A percentile compares a stretch with the other conserved stretches of the same genome.
Conservation (phyloP, 2,329 filamentous ascomycete genomes). For the Diatrype stigma region DNA sequence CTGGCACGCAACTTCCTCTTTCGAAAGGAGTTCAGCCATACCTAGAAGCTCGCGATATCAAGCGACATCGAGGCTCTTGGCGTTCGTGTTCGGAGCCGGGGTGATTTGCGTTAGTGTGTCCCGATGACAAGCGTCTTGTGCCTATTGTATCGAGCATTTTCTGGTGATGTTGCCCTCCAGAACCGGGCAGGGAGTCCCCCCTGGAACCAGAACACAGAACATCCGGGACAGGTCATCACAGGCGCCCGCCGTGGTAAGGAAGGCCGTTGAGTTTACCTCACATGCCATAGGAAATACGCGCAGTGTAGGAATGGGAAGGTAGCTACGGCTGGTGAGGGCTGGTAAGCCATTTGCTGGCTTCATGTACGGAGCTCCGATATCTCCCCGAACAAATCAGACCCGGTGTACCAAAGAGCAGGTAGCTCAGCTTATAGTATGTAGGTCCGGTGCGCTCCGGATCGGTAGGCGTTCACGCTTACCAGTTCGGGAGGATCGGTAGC, state of each 20-base stretch:
- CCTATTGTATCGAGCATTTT: not conserved
- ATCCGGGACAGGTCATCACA: not conserved
- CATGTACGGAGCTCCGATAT: not conserved
- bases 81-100: not conserved
- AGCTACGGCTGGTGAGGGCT: not conserved
- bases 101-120: not conserved
- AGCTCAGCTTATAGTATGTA: not conserved
- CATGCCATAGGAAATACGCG: not conserved
- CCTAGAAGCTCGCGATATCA: slow-evolving; percentile 1
- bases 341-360: not conserved
- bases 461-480: not conserved
- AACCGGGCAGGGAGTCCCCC: not conserved
- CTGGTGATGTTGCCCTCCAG: not conserved
- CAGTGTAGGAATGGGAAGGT: not conserved
- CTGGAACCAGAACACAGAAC: not conserved
- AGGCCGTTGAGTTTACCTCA: not conserved
- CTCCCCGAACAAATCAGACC: not conserved
- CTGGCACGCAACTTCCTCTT: slow-evolving; percentile 24
- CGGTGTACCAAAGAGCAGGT: not conserved
- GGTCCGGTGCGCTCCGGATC: not conserved
- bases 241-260: not conserved
- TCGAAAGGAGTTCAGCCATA: slow-evolving; percentile 19
- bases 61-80: not conserved
- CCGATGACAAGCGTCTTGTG: not conserved
- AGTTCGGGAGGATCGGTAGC: not conserved